A percentile compares a stretch with the other conserved stretches of the same genome.
phyloP scores from a whole-genome alignment of 179 eudicot species.

The Heliamphora pulchella region DNA sequence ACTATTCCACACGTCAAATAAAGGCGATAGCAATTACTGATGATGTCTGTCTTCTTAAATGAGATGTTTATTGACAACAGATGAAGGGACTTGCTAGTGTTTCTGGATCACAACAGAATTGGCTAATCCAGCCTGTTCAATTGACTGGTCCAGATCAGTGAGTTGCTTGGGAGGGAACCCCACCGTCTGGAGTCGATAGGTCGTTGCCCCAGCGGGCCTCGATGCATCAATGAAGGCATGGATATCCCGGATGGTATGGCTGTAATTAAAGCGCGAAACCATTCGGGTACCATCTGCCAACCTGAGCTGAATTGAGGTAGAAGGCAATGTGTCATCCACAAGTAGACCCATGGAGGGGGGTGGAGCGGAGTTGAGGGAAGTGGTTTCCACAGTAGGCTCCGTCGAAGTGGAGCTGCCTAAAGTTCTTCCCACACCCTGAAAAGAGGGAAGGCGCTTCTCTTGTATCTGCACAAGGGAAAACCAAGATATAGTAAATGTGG shows the following conservation, averaged over 20 bases:
- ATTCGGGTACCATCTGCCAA: conserved; percentile 89
- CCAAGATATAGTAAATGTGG: neutral
- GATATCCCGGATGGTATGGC: conserved; percentile 64
- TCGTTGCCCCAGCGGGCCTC: conserved; percentile 46
- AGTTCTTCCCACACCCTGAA: conserved; percentile 70
- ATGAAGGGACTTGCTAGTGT: conserved; percentile 23
- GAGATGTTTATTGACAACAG: neutral
- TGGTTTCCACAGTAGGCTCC: conserved; percentile 21
- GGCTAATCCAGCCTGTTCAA: conserved; percentile 80
- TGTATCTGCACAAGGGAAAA: conserved; percentile 38
- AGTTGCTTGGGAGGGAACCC: conserved; percentile 94
- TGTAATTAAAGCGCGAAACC: conserved; percentile 73
- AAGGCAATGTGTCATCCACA: conserved; percentile 54
- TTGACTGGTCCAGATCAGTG: conserved; percentile 65
- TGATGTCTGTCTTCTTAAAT: neutral
- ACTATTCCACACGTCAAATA: neutral
- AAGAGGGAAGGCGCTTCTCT: conserved; percentile 29
- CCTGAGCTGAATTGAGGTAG: conserved; percentile 84
- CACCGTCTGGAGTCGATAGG: conserved; percentile 62
- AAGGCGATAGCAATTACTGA: neutral
- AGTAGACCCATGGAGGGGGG: conserved; percentile 54
- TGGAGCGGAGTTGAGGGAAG: conserved; percentile 39
- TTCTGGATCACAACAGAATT: conserved; percentile 91
- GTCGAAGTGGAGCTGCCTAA: conserved; percentile 34
- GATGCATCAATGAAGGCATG: conserved; percentile 82